phyloP scores from a whole-genome alignment of 2,329 filamentous ascomycete species.

The Pseudomassariella vexata region DNA sequence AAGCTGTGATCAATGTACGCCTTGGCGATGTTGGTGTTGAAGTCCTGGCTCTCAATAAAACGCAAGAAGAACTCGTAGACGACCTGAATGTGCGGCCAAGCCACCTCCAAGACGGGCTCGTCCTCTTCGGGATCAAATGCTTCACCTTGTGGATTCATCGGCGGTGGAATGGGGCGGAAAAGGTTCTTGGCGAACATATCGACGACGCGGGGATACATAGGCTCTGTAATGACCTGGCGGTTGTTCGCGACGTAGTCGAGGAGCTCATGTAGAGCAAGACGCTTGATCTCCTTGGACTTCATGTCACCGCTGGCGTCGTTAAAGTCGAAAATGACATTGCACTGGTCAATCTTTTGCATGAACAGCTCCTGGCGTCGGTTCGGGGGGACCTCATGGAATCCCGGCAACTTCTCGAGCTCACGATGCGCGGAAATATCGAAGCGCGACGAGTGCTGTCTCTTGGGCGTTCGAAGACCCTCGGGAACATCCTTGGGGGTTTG shows the following conservation, averaged over 20 bases:
- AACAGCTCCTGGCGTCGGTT: slow-evolving; percentile 94
- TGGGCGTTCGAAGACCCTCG: slow-evolving; percentile 89
- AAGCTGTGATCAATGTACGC: slow-evolving; percentile 98
- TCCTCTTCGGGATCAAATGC: slow-evolving; percentile 98
- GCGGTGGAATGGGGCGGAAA: slow-evolving; percentile 93
- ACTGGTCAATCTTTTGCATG: slow-evolving; percentile 99
- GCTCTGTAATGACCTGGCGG: slow-evolving; percentile 94
- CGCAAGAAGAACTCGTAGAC: slow-evolving; percentile 99
- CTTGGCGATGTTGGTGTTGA: slow-evolving; percentile 99
- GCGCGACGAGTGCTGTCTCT: slow-evolving; percentile 92
- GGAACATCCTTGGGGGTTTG: slow-evolving; percentile 94
- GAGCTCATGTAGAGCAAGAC: slow-evolving; percentile 88
- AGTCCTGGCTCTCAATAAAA: slow-evolving; percentile 99
- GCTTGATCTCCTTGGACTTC: slow-evolving; percentile 99
- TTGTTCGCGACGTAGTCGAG: slow-evolving; percentile 99
- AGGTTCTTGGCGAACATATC: slow-evolving; percentile 99
- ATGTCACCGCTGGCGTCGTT: slow-evolving; percentile 97
- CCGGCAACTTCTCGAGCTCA: slow-evolving; percentile 93
- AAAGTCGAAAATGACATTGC: slow-evolving; percentile 99
- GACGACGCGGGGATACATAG: slow-evolving; percentile 97
- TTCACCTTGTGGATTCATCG: slow-evolving; percentile 95
- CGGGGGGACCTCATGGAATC: slow-evolving; percentile 95
- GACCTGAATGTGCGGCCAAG: slow-evolving; percentile 98
- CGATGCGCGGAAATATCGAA: slow-evolving; percentile 97
- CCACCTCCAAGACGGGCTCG: slow-evolving; percentile 94